Evolutionary conservation across 495 filamentous ascomycete species (phyloP), one percentile per base, ranked within the genome.

Genomic region (Neurospora sp.): DNA sequence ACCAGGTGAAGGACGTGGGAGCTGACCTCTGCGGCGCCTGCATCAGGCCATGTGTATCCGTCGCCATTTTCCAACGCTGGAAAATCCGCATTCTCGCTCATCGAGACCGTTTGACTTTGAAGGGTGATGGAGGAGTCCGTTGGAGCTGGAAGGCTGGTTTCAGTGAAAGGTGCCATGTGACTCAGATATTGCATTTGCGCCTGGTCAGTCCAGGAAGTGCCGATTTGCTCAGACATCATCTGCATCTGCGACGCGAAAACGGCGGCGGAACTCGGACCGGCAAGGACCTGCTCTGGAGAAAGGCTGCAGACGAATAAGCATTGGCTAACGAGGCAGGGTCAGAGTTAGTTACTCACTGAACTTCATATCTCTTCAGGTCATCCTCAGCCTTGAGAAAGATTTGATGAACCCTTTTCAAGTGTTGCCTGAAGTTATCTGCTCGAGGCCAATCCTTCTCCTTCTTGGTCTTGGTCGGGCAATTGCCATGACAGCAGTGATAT

Each of bases 361-460:
- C 82, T 69, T 89, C 79, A 31, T 91, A 84, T 16, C 79, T 74
- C 6, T 87, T 84, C 3, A 85, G 76, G 73, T 90, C 84, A 40
- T 87, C 82, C 4, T 87, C 84, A 27, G 80, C 39, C 37, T 75
- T 41, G 10, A 45, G 9, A 0, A 72, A 38, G 0, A 79, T 78
- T 1, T 72, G 8, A 48, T 99, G 95, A 78, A 96, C 91, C n/a
- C 92, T 88, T 72, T 86, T 87, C 61, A 97, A 85, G 76, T 99
- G 96, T 72, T 92, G 90, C 77, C 89, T 90, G 81, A 98, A 99
- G 75, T 99, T 99, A 80, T 99, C 96, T 70, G 91, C 80, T 9
- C 96, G 89, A 10, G 93, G 94, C 93, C 95, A 98, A 59, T 86
- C 84, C 82, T 98, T 98, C 20, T 86, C 83, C 70, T 88, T 90